Base-by-base conservation (phyloP, 768 basidiomycete species). In the Coprinopsis cinerea region DNA sequence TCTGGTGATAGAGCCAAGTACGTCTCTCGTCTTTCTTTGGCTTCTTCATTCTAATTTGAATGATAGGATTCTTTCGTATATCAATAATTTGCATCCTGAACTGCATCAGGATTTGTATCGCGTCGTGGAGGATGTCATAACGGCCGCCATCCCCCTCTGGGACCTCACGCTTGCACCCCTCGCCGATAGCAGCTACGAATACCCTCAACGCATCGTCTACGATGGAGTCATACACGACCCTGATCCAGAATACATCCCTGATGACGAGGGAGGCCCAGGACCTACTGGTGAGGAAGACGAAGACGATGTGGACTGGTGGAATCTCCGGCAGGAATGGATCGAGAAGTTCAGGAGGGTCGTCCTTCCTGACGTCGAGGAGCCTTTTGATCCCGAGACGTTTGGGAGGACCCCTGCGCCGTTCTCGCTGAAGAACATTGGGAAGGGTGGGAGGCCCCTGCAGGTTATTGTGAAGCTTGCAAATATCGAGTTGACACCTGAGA, bases 61-160 rank as follows among this genome's bases (percentile, higher is more conserved):
- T n/a, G n/a, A n/a, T n/a, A n/a, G 56, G 73, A 73, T 53, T 70
- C 68, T 42, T n/a, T n/a, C n/a, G n/a, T n/a, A n/a, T n/a, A n/a
- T n/a, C n/a, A n/a, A n/a, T n/a, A n/a, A n/a, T n/a, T 57, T 74
- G 10, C 62, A 71, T 49, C 71, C 69, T 4, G 24, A 53, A 7
- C 40, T 47, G 5, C 56, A 59, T 44, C 17, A 26, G 36, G 39
- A 56, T 24, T 53, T 70, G 7, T 65, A 65, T 53, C 7, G 26
- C 20, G 37, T 58, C 14, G 45, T 69, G 18, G 62, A 66, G 43
- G 17, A 57, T 10, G 50, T 66, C 39, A 61, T 68, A 39, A 53
- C 41, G 1, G 44, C 36, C n/a, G 53, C 66, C 32, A 57, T 70
- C 35, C 66, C 67, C 3, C 50, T 66, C 6, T 67, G 64, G 61